These are phyloP conservation scores for Omphalotus guepiniiformis DNA, from an alignment of 768 basidiomycete genomes.

Conservation along the genomic window DNA sequence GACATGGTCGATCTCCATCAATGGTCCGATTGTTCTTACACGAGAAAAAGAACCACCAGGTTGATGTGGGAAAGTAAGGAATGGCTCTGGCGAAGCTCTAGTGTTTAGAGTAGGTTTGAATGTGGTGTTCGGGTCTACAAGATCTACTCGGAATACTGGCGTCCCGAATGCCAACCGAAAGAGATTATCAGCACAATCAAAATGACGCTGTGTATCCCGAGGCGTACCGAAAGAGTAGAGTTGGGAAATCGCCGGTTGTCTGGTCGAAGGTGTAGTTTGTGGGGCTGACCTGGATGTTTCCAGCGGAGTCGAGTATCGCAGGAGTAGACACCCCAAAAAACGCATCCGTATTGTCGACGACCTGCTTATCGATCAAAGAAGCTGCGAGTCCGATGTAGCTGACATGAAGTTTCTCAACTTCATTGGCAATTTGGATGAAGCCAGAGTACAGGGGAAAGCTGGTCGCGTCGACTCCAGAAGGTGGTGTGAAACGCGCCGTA, in stretches of 20 bases:
- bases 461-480: constrained; percentile 32
- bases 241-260: constrained; percentile 32
- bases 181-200: constrained; percentile 5
- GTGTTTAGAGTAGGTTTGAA: constrained; percentile 36
- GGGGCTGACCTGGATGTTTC: constrained; percentile 34
- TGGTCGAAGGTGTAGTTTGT: constrained; percentile 44
- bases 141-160: constrained; percentile 40
- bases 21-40: constrained; percentile 11
- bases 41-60: constrained; percentile 34
- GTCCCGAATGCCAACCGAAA: constrained; percentile 46
- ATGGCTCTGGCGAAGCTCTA: constrained; percentile 18
- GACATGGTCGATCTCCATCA: constrained; percentile 9
- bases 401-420: constrained; percentile 23
- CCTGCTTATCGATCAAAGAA: constrained; percentile 41
- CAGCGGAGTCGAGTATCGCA: constrained; percentile 35
- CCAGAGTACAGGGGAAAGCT: constrained; percentile 51
- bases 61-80: constrained; percentile 38
- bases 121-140: constrained; percentile 39
- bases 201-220: not conserved
- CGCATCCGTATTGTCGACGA: constrained; percentile 46
- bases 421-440: constrained; percentile 35
- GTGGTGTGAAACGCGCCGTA: constrained; percentile 41
- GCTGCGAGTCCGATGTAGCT: constrained; percentile 36
- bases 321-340: constrained; percentile 46
- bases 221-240: constrained; percentile 33